Percentiles rank a stretch among this genome's conserved stretches.
phyloP scores from a whole-genome alignment of 352 stramenopile species.

The Saprolegnia parasitica region DNA sequence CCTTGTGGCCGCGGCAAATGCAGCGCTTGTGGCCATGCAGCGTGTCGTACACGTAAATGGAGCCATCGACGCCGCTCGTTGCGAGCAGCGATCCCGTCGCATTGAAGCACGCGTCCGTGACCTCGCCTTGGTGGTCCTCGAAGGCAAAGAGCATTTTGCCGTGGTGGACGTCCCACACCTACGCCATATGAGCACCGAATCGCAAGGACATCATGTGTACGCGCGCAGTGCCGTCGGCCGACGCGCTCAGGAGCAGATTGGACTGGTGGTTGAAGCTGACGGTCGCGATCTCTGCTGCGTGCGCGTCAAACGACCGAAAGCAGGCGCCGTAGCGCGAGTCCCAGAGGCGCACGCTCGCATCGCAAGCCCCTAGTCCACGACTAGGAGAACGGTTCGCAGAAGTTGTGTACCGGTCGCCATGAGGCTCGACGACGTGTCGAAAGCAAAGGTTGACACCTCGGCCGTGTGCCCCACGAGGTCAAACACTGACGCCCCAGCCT shows the following conservation, averaged over 20 bases:
- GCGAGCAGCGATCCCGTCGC: conserved; percentile 60
- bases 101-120: conserved; percentile 57
- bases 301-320: conserved; percentile 61
- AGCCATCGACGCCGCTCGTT: conserved; percentile 44
- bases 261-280: conserved; percentile 58
- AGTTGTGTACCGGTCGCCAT: conserved; percentile 36
- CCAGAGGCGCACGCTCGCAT: conserved; percentile 67
- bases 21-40: conserved; percentile 52
- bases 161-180: conserved; percentile 65
- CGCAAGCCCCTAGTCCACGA: conserved; percentile 40
- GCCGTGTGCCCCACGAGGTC: conserved; percentile 51
- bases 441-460: conserved; percentile 65
- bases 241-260: conserved; percentile 51
- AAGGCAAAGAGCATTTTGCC: conserved; percentile 62
- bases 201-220: no score
- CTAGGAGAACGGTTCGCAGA: neutral
- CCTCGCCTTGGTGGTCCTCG: conserved; percentile 42
- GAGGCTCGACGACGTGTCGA: conserved; percentile 40
- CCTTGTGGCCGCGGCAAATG: conserved; percentile 43
- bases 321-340: conserved; percentile 61
- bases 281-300: conserved; percentile 54
- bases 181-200: conserved; percentile 36
- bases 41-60: conserved; percentile 66
- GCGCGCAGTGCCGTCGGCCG: conserved; percentile 48
- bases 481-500: conserved; percentile 43